Evolutionary conservation across 257 asterid species (phyloP), one percentile per base, ranked within the genome.

Genomic region (Nicotiana tabacum): DNA sequence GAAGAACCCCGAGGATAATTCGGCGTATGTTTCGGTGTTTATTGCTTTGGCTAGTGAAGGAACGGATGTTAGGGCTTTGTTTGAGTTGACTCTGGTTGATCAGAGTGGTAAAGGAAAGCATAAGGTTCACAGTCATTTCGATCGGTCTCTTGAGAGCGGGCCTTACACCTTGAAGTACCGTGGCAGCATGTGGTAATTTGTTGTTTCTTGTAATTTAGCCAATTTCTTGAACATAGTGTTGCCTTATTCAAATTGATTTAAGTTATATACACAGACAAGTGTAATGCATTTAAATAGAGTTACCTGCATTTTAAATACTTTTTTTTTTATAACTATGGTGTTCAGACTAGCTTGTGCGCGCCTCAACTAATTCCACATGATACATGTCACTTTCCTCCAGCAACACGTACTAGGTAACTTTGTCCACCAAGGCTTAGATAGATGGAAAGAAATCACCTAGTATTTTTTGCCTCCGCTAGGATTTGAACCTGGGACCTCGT

Each of bases 51-150:
- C 93, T 3, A 93, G 98, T 83, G 97, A 93, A 85, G 98, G 97
- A 39, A 90, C 96, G 17, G 96, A 94, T 81, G 98, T 94, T 18
- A 85, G 97, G 87, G 98, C 97, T 32, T 84, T 94, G 92, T 94
- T 94, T 86, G 98, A 94, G 91, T 74, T 94, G 85, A 94, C 96
- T 46, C 87, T 91, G 39, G 87, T 94, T 81, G 98, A 94, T 85
- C 98, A 94, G 89, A 94, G 97, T 82, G 98, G 98, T 83, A 93
- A 91, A 81, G 98, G 90, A 87, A 94, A 94, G 81, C 93, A 94
- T 85, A 93, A 93, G 84, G 93, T 94, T 83, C 98, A 94, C 84
- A 92, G 97, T 88, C 98, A 94, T 88, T 94, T 94, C 77, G 97
- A 93, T 89, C 89, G 98, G 80, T 90, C 97, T 56, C 93, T 92